These are phyloP conservation scores for Irpex sp. DNA, from an alignment of 1,284 basidiomycete species.

Conservation along the genomic window DNA sequence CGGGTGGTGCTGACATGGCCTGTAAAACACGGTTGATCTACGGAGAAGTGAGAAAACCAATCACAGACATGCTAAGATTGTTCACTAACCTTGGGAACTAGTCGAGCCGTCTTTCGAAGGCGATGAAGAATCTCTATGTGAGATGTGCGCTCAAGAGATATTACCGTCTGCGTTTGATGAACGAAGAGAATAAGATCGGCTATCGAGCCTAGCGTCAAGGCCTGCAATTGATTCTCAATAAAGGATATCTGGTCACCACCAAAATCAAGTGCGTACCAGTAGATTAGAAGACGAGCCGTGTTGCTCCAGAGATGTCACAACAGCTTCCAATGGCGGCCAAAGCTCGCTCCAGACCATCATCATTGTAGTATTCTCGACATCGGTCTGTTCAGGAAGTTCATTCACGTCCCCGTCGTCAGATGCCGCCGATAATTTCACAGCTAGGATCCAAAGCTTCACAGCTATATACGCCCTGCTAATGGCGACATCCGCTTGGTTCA, in stretches of 20 bases:
- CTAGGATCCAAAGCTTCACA: slow-evolving; percentile 66
- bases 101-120: slow-evolving; percentile 40
- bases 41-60: background rate
- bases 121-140: slow-evolving; percentile 48
- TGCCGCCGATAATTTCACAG: slow-evolving; percentile 39
- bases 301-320: slow-evolving; percentile 45
- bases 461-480: slow-evolving; percentile 65
- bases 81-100: slow-evolving; percentile 48
- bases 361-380: background rate
- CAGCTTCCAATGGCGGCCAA: slow-evolving; percentile 63
- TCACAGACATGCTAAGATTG: background rate
- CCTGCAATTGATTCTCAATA: slow-evolving; percentile 35
- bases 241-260: background rate
- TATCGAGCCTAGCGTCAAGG: slow-evolving; percentile 53
- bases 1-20: slow-evolving; percentile 44
- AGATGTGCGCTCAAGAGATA: slow-evolving; percentile 50
- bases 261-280: slow-evolving; percentile 35
- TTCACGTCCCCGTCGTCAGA: background rate
- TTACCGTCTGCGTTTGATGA: slow-evolving; percentile 46
- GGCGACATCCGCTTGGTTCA: slow-evolving; percentile 26
- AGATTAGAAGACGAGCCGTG: slow-evolving; percentile 43
- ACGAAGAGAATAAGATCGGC: slow-evolving; percentile 65
- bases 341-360: slow-evolving; percentile 64
- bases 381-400: background rate
- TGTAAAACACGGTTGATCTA: slow-evolving; percentile 52